Evolutionary conservation across 1,139 yeast genomes (phyloP), one percentile per base, ranked within the genome.

Genomic region (Scheffersomyces cryptocercus): DNA sequence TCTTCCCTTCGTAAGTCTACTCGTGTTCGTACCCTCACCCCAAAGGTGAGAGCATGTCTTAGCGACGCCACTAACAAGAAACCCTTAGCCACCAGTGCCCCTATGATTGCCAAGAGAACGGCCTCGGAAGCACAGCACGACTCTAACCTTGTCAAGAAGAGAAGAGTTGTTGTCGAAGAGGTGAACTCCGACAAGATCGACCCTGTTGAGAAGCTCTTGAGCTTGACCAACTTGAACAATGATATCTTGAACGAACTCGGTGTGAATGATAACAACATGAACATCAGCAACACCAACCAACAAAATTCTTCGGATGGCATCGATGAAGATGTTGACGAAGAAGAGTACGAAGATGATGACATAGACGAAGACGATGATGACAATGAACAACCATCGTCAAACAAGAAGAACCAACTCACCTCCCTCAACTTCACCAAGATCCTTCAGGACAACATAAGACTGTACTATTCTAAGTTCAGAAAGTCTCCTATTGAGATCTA

Each of bases 181-280:
- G 56, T 54, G 33, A 31, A 31, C 13, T 55, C 61, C 15, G 75
- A 70, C 48, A 66, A 56, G 45, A 67, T 73, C 35, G 79, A 73
- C 48, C 78, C 78, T 4, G 76, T 73, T 41, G 77, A 73, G 53
- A 73, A 66, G 49, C 61, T 73, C 36, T 59, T 73, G 43, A 68
- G 73, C 46, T 64, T 71, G 45, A 67, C 75, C 28, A 65, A 58
- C 44, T 53, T 60, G 30, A 61, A 68, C 49, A 59, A 58, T 35
- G 70, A 66, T 46, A 62, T 60, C 35, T 56, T 68, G 41, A 54
- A 61, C 39, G 57, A 57, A 29, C 48, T 61, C 45, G 66, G 62
- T 12, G 35, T 31, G 54, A 52, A 36, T 36, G 45, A 28, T 52
- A 49, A 16, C 44, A 34, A 12, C 31, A 29, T 24, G 43, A 48